Percentiles rank a stretch among this genome's conserved stretches.
Conservation (phyloP, 768 basidiomycete genomes). For the Xanthoconium stramineum region DNA sequence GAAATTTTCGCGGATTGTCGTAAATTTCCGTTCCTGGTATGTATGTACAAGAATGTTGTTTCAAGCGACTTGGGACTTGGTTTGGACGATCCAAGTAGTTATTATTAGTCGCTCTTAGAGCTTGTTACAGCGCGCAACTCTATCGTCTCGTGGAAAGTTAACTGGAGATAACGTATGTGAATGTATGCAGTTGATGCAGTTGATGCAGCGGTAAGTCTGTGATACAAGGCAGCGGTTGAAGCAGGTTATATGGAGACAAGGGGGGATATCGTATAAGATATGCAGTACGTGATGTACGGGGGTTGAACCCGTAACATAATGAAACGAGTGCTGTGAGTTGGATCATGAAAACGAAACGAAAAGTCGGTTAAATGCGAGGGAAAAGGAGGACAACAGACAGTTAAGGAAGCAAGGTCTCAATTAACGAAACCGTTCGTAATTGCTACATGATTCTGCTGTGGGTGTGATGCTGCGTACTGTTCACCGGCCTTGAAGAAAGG, state of each 20-base stretch:
- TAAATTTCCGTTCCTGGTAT: constrained; percentile 5
- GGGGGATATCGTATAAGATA: constrained; percentile 18
- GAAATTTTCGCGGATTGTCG: neutral
- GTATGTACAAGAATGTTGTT: constrained; percentile 1
- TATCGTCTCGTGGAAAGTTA: constrained; percentile 16
- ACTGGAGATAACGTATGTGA: constrained; percentile 8
- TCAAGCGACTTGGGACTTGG: neutral
- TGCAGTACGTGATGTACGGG: constrained; percentile 50
- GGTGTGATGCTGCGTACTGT: constrained; percentile 46
- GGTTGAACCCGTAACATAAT: constrained; percentile 79
- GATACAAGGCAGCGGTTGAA: constrained; percentile 30
- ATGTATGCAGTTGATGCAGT: constrained; percentile 45
- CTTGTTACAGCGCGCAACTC: constrained; percentile 21
- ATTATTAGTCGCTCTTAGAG: constrained; percentile 24
- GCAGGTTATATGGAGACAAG: constrained; percentile 12
- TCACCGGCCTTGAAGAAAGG: constrained; percentile 80
- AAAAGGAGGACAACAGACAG: neutral
- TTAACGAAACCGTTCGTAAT: constrained; percentile 39
- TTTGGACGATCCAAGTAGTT: constrained; percentile 8
- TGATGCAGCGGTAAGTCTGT: constrained; percentile 44
- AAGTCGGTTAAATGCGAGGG: neutral
- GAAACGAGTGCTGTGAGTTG: constrained; percentile 31
- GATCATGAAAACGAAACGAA: constrained; percentile 15
- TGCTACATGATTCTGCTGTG: constrained; percentile 29
- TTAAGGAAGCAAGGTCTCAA: constrained; percentile 4